phyloP scores from a whole-genome alignment of 2,329 filamentous ascomycete species.

The Talaromyces funiculosus region DNA sequence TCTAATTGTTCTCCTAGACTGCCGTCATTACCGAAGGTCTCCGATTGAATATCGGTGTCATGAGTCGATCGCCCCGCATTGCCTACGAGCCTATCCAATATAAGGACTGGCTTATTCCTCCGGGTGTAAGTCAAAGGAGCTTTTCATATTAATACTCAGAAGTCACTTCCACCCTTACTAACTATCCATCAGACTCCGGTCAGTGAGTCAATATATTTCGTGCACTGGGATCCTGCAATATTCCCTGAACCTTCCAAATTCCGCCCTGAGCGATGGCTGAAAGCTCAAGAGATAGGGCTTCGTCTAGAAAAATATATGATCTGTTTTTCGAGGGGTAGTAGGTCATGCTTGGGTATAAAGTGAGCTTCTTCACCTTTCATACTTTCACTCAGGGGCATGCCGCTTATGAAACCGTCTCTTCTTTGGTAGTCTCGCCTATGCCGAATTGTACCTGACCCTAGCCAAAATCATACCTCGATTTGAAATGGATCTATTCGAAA shows the following conservation, averaged over 20 bases:
- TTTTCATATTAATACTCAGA: too few species aligned
- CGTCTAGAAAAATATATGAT: slow-evolving; percentile 34
- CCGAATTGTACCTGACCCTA: slow-evolving; percentile 30
- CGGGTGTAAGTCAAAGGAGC: slow-evolving; percentile 17
- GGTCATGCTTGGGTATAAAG: slow-evolving; percentile 47
- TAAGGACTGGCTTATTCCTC: slow-evolving; percentile 28
- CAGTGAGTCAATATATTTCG: slow-evolving; percentile 32
- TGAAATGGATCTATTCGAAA: slow-evolving; percentile 29
- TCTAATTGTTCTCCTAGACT: slow-evolving; percentile 13
- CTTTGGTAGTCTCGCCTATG: slow-evolving; percentile 26
- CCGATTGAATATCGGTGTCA: slow-evolving; percentile 27
- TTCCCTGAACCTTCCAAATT: slow-evolving; percentile 33
- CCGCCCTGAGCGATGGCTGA: slow-evolving; percentile 34
- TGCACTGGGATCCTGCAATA: slow-evolving; percentile 32
- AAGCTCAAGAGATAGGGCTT: slow-evolving; percentile 26
- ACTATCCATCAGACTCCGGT: slow-evolving; percentile 25
- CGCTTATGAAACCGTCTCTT: background rate
- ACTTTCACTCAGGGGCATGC: background rate
- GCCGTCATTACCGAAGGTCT: slow-evolving; percentile 33
- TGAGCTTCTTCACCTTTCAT: slow-evolving; percentile 18
- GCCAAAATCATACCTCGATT: slow-evolving; percentile 26
- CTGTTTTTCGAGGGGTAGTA: slow-evolving; percentile 36
- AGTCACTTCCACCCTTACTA: background rate
- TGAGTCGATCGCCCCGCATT: slow-evolving; percentile 26
- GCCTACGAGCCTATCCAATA: slow-evolving; percentile 26